Evolutionary conservation across 805 yeast genomes (phyloP), one percentile per base, ranked within the genome.

Genomic region (Yueomyces sinensis): DNA sequence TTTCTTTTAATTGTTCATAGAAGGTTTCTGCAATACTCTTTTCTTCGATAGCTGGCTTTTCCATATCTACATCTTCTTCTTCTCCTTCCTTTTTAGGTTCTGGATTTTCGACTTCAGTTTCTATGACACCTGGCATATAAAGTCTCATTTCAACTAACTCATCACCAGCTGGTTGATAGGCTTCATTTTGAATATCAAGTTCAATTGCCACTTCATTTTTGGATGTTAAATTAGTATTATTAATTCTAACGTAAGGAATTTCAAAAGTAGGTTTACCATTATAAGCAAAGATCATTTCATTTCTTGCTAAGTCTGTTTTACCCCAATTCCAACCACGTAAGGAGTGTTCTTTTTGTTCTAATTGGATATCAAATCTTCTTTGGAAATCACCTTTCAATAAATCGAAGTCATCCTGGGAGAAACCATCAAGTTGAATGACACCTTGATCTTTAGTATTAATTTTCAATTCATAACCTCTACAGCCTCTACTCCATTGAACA

Each of bases 261-360:
- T 91, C 98, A 56, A 89, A 89, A 11, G 79, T 73, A 3, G 98
- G 97, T 49, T 82, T 78, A 45, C 84, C 84, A 50, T 82, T 82
- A 17, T 87, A 76, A 38, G 76, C 74, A 59, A 91, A 87, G 20
- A 83, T 73, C 56, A 91, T 65, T 57, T 91, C 98, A 47, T 84
- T 82, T 56, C 95, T 73, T 16, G 94, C 95, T 53, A 91, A 72
- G 54, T 87, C 95, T 13, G 89, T 68, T 43, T 79, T 76, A 36
- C 99, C 99, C 98, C 98, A 91, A 59, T 91, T 91, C 98, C 98
- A 91, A 23, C 99, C 99, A 62, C 95, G 74, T 43, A 91, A 63
- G 4, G 95, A 81, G 59, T 91, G 98, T 49, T 89, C 97, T 48
- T 69, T 74, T 41, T 71, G 78, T 47, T 91, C 97, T 38, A 91